Base-by-base conservation (phyloP, 192 early-diverging fungal species). In the Mortierella claussenii region DNA sequence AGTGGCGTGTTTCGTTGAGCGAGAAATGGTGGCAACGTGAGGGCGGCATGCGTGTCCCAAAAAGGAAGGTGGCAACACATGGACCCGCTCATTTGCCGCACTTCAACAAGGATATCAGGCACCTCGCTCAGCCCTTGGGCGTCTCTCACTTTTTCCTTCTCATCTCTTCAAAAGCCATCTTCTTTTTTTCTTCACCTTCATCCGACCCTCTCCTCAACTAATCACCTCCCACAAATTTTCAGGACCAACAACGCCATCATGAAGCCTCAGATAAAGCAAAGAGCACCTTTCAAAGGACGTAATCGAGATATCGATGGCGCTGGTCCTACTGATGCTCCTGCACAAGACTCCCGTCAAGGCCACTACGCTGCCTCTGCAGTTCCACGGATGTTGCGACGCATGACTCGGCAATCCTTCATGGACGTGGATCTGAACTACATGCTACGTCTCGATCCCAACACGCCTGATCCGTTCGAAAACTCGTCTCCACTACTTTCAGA, bases 401-500 rank as follows among this genome's bases (percentile, higher is more conserved):
- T 51, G 15, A 75, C 71, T 0, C 64, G 55, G 11, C 71, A 66
- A 21, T 75, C 71, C n/a, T 75, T 75, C 23, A 75, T 75, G 71
- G 71, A 75, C 21, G 71, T 75, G 6, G 71, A 75, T 17, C 71
- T 75, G 33, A 55, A 75, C 31, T 75, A 75, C 30, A 64, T 75
- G n/a, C 55, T 75, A 27, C 42, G 51, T 8, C 45, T 36, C 17
- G 71, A 75, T 24, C 71, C 71, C 21, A 59, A 64, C 1, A 75
- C 71, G 5, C 71, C 62, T 9, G 60, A 75, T 34, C 71, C 71
- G 0, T 75, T 75, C 37, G 47, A 54, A 30, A 66, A 75, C 63
- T 65, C 71, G 10, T 75, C 71, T n/a, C 71, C 71, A 7, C 50
- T 66, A 18, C 57, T 75, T 9, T 75, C 63, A 3, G 71, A 75